Conservation (phyloP, 2,329 filamentous ascomycete species). For the Fusarium vanettenii region DNA sequence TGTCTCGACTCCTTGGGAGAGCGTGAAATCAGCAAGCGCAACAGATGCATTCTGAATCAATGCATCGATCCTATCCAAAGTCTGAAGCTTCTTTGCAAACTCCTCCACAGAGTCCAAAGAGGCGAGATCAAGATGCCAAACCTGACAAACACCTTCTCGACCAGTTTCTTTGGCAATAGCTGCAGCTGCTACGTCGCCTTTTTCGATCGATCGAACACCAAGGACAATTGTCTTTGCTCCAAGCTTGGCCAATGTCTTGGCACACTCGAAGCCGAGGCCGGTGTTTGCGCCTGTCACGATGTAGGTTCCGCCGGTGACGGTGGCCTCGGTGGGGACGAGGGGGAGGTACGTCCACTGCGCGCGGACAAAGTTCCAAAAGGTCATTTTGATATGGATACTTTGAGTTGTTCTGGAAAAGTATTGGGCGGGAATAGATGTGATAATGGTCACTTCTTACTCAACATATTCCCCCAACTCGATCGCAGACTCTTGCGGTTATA, state of each 20-base stretch:
- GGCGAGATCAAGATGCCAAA: conserved; percentile 15
- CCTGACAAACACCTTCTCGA: not conserved
- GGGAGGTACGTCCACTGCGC: not conserved
- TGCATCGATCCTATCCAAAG: conserved; percentile 55
- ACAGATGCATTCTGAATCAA: conserved; percentile 55
- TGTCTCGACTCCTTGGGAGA: conserved; percentile 55
- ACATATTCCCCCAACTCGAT: not conserved
- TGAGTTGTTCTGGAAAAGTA: not conserved
- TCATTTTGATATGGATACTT: not conserved
- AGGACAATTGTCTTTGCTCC: not conserved
- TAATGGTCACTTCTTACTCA: not conserved
- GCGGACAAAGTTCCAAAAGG: not conserved
- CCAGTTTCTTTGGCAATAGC: not conserved
- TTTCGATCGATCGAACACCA: not conserved
- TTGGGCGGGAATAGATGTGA: not conserved
- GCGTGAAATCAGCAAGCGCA: conserved; percentile 11
- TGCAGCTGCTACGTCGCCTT: not conserved
- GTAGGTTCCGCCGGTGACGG: not conserved
- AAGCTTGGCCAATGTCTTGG: not conserved
- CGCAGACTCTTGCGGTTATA: not conserved
- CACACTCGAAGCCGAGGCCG: not conserved
- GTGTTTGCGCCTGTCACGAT: not conserved
- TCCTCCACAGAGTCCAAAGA: conserved; percentile 28
- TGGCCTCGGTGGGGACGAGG: not conserved
- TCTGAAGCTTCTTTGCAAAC: conserved; percentile 48